phyloP scores from a whole-genome alignment of 257 asterid species.

The Nicotiana benthamiana region DNA sequence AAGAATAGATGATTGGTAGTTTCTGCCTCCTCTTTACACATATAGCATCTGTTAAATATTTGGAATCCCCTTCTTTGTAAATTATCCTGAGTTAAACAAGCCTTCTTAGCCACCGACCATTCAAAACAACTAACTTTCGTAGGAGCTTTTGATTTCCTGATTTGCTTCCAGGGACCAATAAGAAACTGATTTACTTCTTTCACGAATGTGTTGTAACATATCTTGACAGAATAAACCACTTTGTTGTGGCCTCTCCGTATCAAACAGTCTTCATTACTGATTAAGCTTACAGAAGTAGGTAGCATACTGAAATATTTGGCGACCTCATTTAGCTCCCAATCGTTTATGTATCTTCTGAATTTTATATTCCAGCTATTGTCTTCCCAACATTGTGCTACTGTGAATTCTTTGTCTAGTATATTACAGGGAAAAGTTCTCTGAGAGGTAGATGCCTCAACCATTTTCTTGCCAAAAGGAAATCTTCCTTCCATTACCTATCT shows the following conservation, averaged over 20 bases:
- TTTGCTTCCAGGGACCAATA: background rate
- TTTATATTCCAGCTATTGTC: background rate
- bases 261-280: background rate
- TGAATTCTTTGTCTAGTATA: background rate
- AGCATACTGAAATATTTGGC: background rate
- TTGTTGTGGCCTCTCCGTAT: background rate
- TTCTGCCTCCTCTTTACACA: background rate
- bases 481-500: background rate
- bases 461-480: background rate
- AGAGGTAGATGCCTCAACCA: background rate
- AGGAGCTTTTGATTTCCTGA: conserved; percentile 1
- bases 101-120: background rate
- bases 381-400: background rate
- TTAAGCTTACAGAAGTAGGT: background rate
- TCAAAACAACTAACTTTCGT: background rate
- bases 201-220: background rate
- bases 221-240: background rate
- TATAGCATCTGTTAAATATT: background rate
- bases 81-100: background rate
- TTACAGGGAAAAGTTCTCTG: background rate
- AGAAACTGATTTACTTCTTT: conserved; percentile 4
- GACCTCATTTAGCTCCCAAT: background rate
- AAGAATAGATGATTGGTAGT: background rate
- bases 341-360: background rate
- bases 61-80: background rate